Evolutionary conservation across 768 basidiomycete species (phyloP).

Genomic region (Suillus cothurnatus): DNA sequence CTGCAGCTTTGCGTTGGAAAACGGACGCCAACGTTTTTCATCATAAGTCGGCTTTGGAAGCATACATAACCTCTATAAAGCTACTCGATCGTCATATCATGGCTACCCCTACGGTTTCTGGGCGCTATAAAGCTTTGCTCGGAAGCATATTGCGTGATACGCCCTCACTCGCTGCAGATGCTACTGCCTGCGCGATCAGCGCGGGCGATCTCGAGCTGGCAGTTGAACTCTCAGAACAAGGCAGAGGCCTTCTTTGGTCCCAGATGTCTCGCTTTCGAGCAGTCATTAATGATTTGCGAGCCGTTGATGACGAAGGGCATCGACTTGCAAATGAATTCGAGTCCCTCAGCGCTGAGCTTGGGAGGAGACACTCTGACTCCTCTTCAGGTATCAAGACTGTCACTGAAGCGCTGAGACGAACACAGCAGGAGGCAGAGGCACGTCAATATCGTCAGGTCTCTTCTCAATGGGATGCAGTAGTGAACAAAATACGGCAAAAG

Average conservation of each 20-base stretch:
- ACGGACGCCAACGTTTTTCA: constrained; percentile 6
- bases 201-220: constrained; percentile 22
- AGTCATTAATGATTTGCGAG: constrained; percentile 27
- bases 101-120: constrained; percentile 19
- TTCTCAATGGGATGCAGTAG: constrained; percentile 20
- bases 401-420: not conserved
- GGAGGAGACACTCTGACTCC: constrained; percentile 2
- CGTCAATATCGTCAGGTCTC: constrained; percentile 20
- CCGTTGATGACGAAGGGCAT: constrained; percentile 14
- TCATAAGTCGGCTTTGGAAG: constrained; percentile 24
- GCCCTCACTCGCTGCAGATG: constrained; percentile 22
- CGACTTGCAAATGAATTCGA: constrained; percentile 30
- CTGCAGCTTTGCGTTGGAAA: constrained; percentile 19
- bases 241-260: constrained; percentile 33
- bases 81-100: constrained; percentile 23
- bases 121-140: constrained; percentile 17
- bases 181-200: constrained; percentile 29
- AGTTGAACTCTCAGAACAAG: constrained; percentile 39
- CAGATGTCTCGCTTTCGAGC: constrained; percentile 29
- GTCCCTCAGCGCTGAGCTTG: constrained; percentile 18
- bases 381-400: not conserved
- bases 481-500: constrained; percentile 24
- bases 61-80: constrained; percentile 22
- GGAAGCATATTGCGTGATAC: constrained; percentile 9
- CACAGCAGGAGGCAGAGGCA: constrained; percentile 16